Evolutionary conservation across 2,329 filamentous ascomycete species (phyloP).

Genomic region (Spiromastix sp.): DNA sequence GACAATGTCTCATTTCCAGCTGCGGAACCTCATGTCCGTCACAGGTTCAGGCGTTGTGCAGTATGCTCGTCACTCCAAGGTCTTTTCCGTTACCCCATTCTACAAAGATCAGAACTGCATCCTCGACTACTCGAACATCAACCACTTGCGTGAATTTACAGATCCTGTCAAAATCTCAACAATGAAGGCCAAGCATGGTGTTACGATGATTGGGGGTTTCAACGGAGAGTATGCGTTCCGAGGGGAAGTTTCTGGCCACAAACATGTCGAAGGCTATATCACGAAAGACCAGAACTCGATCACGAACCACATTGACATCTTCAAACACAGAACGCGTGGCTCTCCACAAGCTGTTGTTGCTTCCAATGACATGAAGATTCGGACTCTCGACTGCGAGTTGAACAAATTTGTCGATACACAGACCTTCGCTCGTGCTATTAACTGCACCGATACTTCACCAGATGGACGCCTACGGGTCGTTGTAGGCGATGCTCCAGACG

Average conservation of each 20-base stretch:
- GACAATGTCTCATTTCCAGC: conserved; percentile 48
- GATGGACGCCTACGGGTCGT: conserved; percentile 35
- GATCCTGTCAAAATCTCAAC: conserved; percentile 41
- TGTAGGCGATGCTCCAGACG: conserved; percentile 33
- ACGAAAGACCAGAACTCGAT: conserved; percentile 43
- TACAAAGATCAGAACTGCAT: conserved; percentile 32
- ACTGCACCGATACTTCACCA: conserved; percentile 35
- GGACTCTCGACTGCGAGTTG: conserved; percentile 43
- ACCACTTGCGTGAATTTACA: conserved; percentile 25
- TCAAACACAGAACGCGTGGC: conserved; percentile 37
- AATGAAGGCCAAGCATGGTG: conserved; percentile 38
- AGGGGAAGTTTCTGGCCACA: conserved; percentile 23
- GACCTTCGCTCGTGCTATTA: conserved; percentile 29
- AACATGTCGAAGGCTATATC: conserved; percentile 35
- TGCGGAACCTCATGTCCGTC: conserved; percentile 47
- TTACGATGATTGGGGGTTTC: conserved; percentile 47
- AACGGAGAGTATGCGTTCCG: conserved; percentile 47
- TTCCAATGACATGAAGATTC: conserved; percentile 47
- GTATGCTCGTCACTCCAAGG: conserved; percentile 39
- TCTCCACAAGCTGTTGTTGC: conserved; percentile 43
- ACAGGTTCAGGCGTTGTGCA: conserved; percentile 45
- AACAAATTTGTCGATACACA: conserved; percentile 30
- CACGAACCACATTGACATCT: conserved; percentile 49
- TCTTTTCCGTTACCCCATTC: conserved; percentile 41
- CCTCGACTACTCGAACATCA: conserved; percentile 39